These are phyloP conservation scores for Babesia gibsoni DNA, from an alignment of 169 alveolate genomes.

Conservation along the genomic window DNA sequence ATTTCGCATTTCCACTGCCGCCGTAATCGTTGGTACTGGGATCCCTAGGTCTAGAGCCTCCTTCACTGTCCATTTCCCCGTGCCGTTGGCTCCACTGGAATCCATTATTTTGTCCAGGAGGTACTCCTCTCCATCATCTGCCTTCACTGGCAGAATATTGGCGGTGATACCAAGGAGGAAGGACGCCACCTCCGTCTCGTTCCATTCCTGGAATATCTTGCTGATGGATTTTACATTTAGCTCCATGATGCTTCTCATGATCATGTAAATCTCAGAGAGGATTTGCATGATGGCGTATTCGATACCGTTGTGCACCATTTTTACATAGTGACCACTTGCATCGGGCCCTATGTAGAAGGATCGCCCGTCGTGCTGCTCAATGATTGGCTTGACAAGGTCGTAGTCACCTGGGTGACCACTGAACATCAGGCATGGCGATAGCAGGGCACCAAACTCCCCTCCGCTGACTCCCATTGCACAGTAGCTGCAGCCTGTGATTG, in stretches of 20 bases:
- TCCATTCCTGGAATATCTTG: conserved; percentile 62
- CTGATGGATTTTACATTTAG: conserved; percentile 34
- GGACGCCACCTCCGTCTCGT: conserved; percentile 62
- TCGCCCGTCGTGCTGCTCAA: conserved; percentile 50
- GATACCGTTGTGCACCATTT: conserved; percentile 86
- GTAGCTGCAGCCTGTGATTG: conserved; percentile 50
- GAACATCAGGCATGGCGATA: conserved; percentile 82
- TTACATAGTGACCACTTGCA: conserved; percentile 81
- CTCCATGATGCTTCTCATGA: conserved; percentile 12
- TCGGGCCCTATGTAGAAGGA: conserved; percentile 77
- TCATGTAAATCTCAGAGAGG: conserved; percentile 68
- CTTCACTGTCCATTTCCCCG: conserved; percentile 84
- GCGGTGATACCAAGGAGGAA: conserved; percentile 76
- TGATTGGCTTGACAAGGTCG: conserved; percentile 47
- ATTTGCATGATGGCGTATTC: conserved; percentile 84
- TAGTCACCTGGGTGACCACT: conserved; percentile 77
- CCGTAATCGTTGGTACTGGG: conserved; percentile 80
- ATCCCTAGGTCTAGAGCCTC: conserved; percentile 80
- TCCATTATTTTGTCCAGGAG: conserved; percentile 75
- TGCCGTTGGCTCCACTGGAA: conserved; percentile 80
- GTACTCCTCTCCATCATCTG: conserved; percentile 61
- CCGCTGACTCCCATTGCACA: conserved; percentile 86
- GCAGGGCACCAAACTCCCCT: conserved; percentile 82
- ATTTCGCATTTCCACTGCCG: conserved; percentile 79
- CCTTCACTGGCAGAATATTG: conserved; percentile 69